Evolutionary conservation across 805 yeast species (phyloP).

Genomic region (Yarrowia porcina): DNA sequence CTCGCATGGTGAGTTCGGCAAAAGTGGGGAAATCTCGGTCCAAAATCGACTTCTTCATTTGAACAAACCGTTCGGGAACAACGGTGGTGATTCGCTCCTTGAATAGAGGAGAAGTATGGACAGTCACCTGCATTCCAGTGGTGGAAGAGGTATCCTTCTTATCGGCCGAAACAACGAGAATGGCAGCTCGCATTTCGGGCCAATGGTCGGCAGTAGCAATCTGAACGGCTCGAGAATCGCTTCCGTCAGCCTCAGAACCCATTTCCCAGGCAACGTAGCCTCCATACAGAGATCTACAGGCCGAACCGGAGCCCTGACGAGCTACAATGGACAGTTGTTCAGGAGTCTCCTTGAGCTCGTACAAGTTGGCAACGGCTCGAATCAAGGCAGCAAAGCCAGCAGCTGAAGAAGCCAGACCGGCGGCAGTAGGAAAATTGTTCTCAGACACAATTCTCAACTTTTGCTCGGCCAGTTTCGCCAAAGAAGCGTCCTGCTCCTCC

Average conservation of each 20-base stretch:
- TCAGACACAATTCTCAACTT: conserved; percentile 80
- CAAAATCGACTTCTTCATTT: conserved; percentile 74
- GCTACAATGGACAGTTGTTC: conserved; percentile 91
- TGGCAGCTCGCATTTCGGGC: conserved; percentile 90
- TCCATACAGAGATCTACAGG: conserved; percentile 94
- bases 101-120: conserved; percentile 82
- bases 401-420: conserved; percentile 96
- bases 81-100: conserved; percentile 71
- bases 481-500: conserved; percentile 53
- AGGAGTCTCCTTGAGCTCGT: conserved; percentile 75
- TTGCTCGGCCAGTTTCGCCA: conserved; percentile 49
- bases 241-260: conserved; percentile 76
- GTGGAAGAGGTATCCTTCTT: conserved; percentile 95
- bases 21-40: conserved; percentile 73
- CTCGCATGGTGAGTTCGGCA: conserved; percentile 91
- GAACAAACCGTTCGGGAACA: conserved; percentile 80
- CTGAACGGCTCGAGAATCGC: conserved; percentile 91
- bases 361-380: conserved; percentile 79
- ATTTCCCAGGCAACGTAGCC: conserved; percentile 99
- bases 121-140: conserved; percentile 95
- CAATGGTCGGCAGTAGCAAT: conserved; percentile 81
- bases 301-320: conserved; percentile 97
- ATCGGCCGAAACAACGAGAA: conserved; percentile 86
- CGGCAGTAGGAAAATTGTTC: conserved; percentile 98
- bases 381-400: conserved; percentile 98